Evolutionary conservation across 164 flowering plant species (phyloP).

Genomic region (Santalum album): DNA sequence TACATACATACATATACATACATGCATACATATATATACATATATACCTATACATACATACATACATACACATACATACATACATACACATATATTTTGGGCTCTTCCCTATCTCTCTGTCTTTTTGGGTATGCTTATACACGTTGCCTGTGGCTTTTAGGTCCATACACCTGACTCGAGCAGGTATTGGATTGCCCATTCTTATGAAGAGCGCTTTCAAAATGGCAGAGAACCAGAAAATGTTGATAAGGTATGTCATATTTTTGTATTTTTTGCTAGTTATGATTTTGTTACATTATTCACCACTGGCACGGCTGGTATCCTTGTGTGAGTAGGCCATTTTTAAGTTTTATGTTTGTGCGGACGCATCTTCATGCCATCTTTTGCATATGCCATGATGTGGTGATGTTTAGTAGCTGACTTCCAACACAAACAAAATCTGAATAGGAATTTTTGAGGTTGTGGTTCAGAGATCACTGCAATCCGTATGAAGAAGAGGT

Average conservation of each 20-base stretch:
- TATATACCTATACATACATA: too few relatives aligned
- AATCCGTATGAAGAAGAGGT: slow-evolving; percentile 91
- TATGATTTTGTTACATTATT: slow-evolving; percentile 8
- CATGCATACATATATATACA: too few relatives aligned
- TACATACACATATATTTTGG: too few relatives aligned
- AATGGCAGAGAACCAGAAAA: slow-evolving; percentile 90
- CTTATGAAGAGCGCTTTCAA: slow-evolving; percentile 61
- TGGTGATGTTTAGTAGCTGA: not conserved
- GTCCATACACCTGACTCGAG: slow-evolving; percentile 99
- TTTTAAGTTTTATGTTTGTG: not conserved
- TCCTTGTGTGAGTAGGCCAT: too few relatives aligned
- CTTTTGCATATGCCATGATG: slow-evolving; percentile 32
- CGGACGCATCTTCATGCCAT: not conserved
- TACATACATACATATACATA: too few relatives aligned
- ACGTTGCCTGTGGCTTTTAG: slow-evolving; percentile 22
- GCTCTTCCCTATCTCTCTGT: not conserved
- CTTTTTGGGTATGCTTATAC: not conserved
- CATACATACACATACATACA: too few relatives aligned
- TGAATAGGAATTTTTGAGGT: slow-evolving; percentile 78
- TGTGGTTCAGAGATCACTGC: slow-evolving; percentile 89
- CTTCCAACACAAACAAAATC: slow-evolving; percentile 10
- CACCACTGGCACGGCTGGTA: too few relatives aligned
- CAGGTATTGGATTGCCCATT: slow-evolving; percentile 89
- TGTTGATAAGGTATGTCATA: slow-evolving; percentile 69
- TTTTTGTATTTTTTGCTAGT: slow-evolving; percentile 22